Evolutionary conservation across 495 filamentous ascomycete species (phyloP), one percentile per base, ranked within the genome.

Genomic region (Sporormia fimetaria): DNA sequence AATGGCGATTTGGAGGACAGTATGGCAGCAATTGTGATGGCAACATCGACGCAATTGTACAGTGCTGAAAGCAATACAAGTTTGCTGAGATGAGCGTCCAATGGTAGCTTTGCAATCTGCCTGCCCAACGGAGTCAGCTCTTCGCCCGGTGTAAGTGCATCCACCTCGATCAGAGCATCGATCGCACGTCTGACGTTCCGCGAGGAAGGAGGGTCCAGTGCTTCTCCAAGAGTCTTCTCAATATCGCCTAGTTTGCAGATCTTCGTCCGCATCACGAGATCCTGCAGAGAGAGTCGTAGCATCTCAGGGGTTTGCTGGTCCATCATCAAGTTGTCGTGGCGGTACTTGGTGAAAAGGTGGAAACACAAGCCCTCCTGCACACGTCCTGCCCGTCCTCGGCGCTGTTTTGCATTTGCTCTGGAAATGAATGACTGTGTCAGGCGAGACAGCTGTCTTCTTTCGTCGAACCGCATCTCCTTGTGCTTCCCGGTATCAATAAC

Each of bases 261-360:
- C 63, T 98, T 98, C 47, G 95, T 85, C n/a, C 90, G 78, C 47
- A 98, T 78, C 6, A 87, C 83, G 2, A 95, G 72, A 50, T 98
- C 90, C 62, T 96, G 88, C 7, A 98, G 63, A 0, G 87, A 94
- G 4, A 98, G 70, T 2, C 90, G 80, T 29, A 96, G 76, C 72
- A 98, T 86, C 58, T 98, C 90, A 0, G 90, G 90, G 0, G 81
- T 92, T 65, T 96, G 90, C 55, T 94, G 83, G 35, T 87, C 84
- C 10, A 75, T 73, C 69, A 95, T 84, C 44, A 82, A 47, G 30
- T 68, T 66, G 33, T 95, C 87, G 58, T 94, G 82, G 2, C 88
- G 74, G 44, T 83, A 67, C 41, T 77, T 87, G 1, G 90, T 94
- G 58, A 95, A 94, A 9, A 98, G 65, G 51, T 98, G 90, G 61